Evolutionary conservation across 192 early-diverging fungal genomes (phyloP).

Genomic region (Allomyces arbusculus): DNA sequence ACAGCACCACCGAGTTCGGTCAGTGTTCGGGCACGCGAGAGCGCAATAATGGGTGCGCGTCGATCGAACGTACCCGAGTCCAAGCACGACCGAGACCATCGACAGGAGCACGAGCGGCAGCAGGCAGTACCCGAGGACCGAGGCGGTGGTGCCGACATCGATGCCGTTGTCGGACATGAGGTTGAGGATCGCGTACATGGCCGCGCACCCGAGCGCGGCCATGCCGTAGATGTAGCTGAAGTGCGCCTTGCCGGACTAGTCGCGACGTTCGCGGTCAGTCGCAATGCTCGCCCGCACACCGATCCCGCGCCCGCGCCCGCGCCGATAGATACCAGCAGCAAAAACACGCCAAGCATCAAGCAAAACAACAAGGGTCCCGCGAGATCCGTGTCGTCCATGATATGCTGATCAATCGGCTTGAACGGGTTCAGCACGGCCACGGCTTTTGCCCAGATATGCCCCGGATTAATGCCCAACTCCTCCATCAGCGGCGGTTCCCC

Average conservation of each 20-base stretch:
- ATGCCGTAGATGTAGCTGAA: conserved; percentile 98
- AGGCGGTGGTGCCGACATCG: conserved; percentile 69
- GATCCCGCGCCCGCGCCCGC: no score
- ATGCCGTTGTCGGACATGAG: conserved; percentile 79
- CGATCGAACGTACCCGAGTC: conserved; percentile 31
- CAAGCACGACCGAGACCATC: conserved; percentile 43
- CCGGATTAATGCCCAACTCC: conserved; percentile 88
- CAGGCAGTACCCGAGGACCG: conserved; percentile 91
- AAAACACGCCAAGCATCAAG: conserved; percentile 70
- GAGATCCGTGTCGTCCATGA: conserved; percentile 92
- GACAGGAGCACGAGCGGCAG: conserved; percentile 85
- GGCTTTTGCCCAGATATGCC: conserved; percentile 70
- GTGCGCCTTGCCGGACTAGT: conserved; percentile 69
- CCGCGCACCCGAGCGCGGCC: conserved; percentile 62
- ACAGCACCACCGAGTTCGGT: no score
- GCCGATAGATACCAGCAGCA: conserved; percentile 41
- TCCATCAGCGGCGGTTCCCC: conserved; percentile 87
- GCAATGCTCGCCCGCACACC: no score
- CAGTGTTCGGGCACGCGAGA: no score
- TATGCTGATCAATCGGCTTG: conserved; percentile 45
- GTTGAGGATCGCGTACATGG: conserved; percentile 75
- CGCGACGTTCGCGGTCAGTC: no score
- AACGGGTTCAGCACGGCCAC: conserved; percentile 74
- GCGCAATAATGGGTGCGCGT: no score
- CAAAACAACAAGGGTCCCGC: conserved; percentile 85